Evolutionary conservation across 2,329 filamentous ascomycete genomes (phyloP), one percentile per base, ranked within the genome.

Genomic region (Pseudogymnoascus sp.): DNA sequence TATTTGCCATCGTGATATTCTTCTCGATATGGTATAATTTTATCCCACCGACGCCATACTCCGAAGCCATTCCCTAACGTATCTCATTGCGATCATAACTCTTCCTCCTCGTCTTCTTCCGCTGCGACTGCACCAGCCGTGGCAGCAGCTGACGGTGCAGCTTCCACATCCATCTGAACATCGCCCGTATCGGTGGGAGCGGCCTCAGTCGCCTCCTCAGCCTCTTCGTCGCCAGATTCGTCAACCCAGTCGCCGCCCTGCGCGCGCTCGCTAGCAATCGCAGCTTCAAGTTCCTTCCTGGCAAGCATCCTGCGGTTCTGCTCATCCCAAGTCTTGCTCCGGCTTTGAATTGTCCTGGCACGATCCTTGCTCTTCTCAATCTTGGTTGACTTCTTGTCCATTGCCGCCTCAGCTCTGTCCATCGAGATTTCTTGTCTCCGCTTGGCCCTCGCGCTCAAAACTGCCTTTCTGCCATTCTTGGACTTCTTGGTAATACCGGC

Each of bases 401-500:
- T 74, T 60, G 87, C 72, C 36, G 82, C 82, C 70, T 81, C 82
- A 30, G 84, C 85, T 68, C 80, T 80, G 70, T 86, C 83, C 64
- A 82, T 74, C 58, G 76, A 81, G 68, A 78, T 81, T 67, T 86
- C 83, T 43, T 83, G 79, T 50, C 85, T 78, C 66, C 75, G 76
- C 20, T 79, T 77, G 3, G 83, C 83, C 71, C 78, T 82, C 65
- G 77, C 74, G 67, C 82, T 85, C 70, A 84, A 67, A 6, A 78
- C 75, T n/a, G 74, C 67, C 70, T 84, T 84, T 68, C 82, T 78
- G 60, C 77, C 76, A 63, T 76, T 75, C 72, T 85, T 88, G 63
- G 77, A 70, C 74, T 87, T 90, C 74, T 89, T 91, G 60, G 76
- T 75, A 8, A 93, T 80, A 30, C 90, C 89, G 16, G 85, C 81